Base-by-base conservation (phyloP, 116 monocot genomes). In the Thalassia testudinum region DNA sequence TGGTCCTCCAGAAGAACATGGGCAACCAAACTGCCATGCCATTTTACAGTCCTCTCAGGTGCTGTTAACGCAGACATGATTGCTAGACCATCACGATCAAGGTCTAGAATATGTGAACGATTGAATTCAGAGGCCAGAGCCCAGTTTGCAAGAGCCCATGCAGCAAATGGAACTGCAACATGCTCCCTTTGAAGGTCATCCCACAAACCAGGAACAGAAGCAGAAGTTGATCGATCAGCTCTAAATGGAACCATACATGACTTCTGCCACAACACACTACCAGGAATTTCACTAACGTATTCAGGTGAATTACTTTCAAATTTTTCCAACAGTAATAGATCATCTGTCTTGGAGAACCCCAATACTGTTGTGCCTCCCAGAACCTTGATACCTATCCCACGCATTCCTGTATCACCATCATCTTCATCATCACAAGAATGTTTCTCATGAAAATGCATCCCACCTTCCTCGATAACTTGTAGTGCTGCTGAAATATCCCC, bases 61-160 rank as follows among this genome's bases (percentile, higher is more conserved):
- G 95, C 95, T n/a, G 54, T 79, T 22, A 95, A 60, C 25, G 89
- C 79, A 57, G 66, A 64, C 76, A 82, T 71, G 26, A 95, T 60
- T 53, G 95, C 85, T 72, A 76, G 63, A 12, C 95, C 95, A 69
- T 95, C 81, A 56, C 62, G 64, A 72, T 95, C 95, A 67, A 95
- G 78, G 56, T 95, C 95, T 67, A 85, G 85, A 70, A 95, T 88
- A 49, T 63, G 70, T 17, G 70, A 76, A 27, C 95, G 72, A 61
- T 95, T 95, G 57, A 47, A 16, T 27, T 78, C 74, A 47, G 95
- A 95, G 67, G 95, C 81, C 37, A 75, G 42, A 57, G 95, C 85
- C 95, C 95, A 95, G 53, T 88, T 95, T 49, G 95, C 88, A 52
- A 95, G 44, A 71, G 95, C 95, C 95, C 95, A 95, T 61, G 84